Base-by-base conservation (phyloP, 768 basidiomycete genomes). In the Tephrocybe sp. region DNA sequence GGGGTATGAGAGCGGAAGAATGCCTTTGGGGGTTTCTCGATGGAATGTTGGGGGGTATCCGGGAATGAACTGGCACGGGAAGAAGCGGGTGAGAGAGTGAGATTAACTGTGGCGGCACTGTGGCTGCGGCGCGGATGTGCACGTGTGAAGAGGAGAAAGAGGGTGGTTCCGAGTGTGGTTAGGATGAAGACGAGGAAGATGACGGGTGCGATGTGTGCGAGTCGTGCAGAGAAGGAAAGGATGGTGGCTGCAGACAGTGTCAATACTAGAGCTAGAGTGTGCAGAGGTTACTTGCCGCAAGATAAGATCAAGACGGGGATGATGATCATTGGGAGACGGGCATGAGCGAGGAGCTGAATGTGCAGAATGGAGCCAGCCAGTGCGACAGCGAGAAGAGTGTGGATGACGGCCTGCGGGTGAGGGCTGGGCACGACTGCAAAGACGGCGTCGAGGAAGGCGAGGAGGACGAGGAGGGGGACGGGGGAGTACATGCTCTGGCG, bases 291-390 rank as follows among this genome's bases (percentile, higher is more conserved):
- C 5, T 33, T 49, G n/a, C 54, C 55, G 13, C 51, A 46, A 15
- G 40, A 5, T 4, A 56, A 45, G 8, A 56, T 15, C 18, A 53
- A 42, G 37, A 45, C 30, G 19, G 45, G 52, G 11, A 52, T 23
- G 18, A 52, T 24, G 22, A 48, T 12, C 45, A 51, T 27, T 3
- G 46, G 11, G 23, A 40, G 13, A 1, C 37, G 16, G 11, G 45
- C 46, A 31, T 25, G 21, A 1, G 45, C 54, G 3, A 56, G 22
- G 13, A 30, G 10, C 36, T 56, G 55, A 22, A 56, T n/a, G 36
- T 56, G 51, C 22, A 56, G 10, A 3, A 56, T 25, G 2, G 51
- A 38, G 9, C 39, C 55, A 31, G 47, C 51, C 13, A 53, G 44
- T 2, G 48, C 34, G 4, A 45, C 40, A 9, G 25, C 39, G 16